A percentile compares a stretch with the other conserved stretches of the same genome.
These are phyloP conservation scores for Arthrobotrys megalospora DNA, from an alignment of 2,329 filamentous ascomycete genomes.

Conservation along the genomic window DNA sequence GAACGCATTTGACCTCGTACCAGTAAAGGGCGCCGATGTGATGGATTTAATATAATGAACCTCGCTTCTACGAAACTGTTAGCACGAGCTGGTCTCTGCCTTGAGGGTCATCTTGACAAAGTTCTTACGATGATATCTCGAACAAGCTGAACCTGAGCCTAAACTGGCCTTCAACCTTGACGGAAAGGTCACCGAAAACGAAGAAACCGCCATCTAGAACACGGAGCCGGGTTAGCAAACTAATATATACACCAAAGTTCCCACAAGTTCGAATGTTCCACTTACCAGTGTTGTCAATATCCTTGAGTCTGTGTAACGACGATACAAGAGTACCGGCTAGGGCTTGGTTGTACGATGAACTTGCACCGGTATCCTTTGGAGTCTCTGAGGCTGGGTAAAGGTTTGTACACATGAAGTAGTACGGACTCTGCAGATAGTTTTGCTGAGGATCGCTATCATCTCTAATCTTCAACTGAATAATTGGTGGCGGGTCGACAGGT, in stretches of 20 bases:
- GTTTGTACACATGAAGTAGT: constrained; percentile 75
- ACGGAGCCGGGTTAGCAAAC: constrained; percentile 22
- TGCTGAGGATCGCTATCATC: constrained; percentile 72
- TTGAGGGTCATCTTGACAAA: constrained; percentile 65
- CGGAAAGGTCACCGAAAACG: constrained; percentile 89
- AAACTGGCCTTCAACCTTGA: constrained; percentile 80
- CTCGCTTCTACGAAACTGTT: constrained; percentile 65
- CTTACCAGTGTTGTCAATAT: constrained; percentile 75
- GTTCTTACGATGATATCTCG: constrained; percentile 73
- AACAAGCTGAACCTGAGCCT: constrained; percentile 83
- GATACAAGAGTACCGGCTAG: constrained; percentile 82
- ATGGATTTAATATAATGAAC: constrained; percentile 72
- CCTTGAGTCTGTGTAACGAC: constrained; percentile 85
- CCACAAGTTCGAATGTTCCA: constrained; percentile 18
- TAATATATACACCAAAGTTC: constrained; percentile 3
- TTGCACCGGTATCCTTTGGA: constrained; percentile 64
- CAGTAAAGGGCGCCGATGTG: constrained; percentile 79
- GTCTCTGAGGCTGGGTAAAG: constrained; percentile 72
- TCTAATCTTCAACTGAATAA: constrained; percentile 78
- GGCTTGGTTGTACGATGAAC: constrained; percentile 68
- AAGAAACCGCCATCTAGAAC: constrained; percentile 83
- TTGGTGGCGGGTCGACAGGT: constrained; percentile 88
- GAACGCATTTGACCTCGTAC: constrained; percentile 67
- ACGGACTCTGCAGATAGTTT: constrained; percentile 77
- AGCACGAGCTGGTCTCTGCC: constrained; percentile 62